phyloP scores from a whole-genome alignment of 148 eudicot genomes.

The Fallopia convolvulus region DNA sequence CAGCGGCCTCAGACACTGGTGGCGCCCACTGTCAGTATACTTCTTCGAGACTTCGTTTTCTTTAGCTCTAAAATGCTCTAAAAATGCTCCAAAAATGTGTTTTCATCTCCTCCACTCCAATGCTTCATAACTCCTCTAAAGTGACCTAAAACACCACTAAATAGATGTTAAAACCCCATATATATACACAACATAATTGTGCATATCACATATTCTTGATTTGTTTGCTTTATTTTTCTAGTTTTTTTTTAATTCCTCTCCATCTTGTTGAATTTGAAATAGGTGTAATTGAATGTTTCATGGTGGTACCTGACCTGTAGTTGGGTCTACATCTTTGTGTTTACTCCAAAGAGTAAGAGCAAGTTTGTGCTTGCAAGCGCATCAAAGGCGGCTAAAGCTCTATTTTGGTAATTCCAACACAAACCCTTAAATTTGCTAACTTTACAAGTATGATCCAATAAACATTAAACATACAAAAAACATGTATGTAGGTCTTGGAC shows the following conservation, averaged over 20 bases:
- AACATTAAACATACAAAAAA: neutral
- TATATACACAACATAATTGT: no score
- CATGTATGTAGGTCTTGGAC: slow-evolving; percentile 55
- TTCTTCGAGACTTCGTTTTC: no score
- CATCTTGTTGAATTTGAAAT: neutral
- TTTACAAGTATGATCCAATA: neutral
- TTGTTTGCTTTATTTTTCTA: neutral
- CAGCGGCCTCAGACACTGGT: no score
- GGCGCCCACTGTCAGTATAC: no score
- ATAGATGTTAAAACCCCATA: no score
- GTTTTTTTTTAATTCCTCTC: neutral
- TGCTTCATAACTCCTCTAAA: no score
- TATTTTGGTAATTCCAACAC: slow-evolving; percentile 32
- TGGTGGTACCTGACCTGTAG: slow-evolving; percentile 44
- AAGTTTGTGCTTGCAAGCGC: slow-evolving; percentile 33
- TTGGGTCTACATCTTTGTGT: slow-evolving; percentile 29
- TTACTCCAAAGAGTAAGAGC: slow-evolving; percentile 38
- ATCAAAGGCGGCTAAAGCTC: slow-evolving; percentile 35
- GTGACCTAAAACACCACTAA: no score
- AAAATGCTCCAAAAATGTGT: no score
- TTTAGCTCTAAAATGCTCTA: no score
- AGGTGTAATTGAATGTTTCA: slow-evolving; percentile 53
- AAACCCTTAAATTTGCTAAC: neutral
- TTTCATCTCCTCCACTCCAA: no score
- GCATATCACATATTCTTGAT: neutral